Conservation (phyloP, 2,329 filamentous ascomycete species). For the Coniochaeta sp. region DNA sequence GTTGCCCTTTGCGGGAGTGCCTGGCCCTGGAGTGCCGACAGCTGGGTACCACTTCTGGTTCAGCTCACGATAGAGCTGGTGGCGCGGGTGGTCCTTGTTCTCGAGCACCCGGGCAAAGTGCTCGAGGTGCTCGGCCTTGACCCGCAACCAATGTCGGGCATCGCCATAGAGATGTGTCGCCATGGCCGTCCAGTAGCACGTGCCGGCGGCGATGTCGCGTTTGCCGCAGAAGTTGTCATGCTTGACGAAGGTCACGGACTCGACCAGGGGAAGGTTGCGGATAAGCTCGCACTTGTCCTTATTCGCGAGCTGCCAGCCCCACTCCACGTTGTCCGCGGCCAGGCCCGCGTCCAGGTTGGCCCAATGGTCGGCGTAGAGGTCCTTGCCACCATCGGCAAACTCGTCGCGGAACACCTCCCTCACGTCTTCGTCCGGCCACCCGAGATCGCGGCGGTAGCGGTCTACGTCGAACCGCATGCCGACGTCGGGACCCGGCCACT, state of each 20-base stretch:
- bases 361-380: background rate
- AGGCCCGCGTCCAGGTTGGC: background rate
- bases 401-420: background rate
- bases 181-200: slow-evolving; percentile 25
- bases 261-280: slow-evolving; percentile 24
- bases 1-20: no score
- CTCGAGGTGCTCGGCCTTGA: slow-evolving; percentile 25
- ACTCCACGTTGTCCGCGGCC: background rate
- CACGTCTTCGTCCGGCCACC: background rate
- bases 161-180: slow-evolving; percentile 20
- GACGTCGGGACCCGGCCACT: background rate
- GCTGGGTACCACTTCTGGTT: slow-evolving; percentile 13
- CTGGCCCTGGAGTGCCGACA: background rate
- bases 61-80: slow-evolving; percentile 16
- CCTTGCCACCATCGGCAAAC: background rate
- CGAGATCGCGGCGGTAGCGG: slow-evolving; percentile 4
- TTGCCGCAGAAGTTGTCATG: slow-evolving; percentile 12
- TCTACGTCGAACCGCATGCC: slow-evolving; percentile 10
- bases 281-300: slow-evolving; percentile 7
- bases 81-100: slow-evolving; percentile 16
- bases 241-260: slow-evolving; percentile 21
- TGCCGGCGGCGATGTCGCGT: slow-evolving; percentile 2
- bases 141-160: slow-evolving; percentile 15
- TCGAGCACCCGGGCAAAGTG: slow-evolving; percentile 18
- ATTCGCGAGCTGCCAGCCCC: slow-evolving; percentile 2